A percentile compares a stretch with the other conserved stretches of the same genome.
These are phyloP conservation scores for Cutaneotrichosporon sp. DNA, from an alignment of 1,284 basidiomycete species.

Conservation along the genomic window DNA sequence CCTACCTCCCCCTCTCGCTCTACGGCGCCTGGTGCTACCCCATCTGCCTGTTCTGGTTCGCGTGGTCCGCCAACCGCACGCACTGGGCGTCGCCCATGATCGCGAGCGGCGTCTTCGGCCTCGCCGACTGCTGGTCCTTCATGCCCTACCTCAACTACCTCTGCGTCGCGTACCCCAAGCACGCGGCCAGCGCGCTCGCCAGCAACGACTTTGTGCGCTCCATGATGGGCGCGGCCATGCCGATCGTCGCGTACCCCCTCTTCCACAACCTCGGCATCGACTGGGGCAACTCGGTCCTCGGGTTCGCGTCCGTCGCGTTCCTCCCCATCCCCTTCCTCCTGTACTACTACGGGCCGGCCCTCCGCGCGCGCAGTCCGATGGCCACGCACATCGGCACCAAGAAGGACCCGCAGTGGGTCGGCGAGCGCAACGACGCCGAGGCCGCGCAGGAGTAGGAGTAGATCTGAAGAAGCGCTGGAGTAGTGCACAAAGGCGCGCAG, in stretches of 20 bases:
- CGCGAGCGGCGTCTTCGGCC: conserved; percentile 47
- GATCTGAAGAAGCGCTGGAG: not conserved
- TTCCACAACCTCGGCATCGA: conserved; percentile 51
- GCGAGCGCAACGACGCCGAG: not conserved
- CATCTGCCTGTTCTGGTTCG: conserved; percentile 49
- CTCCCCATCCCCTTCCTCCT: conserved; percentile 45
- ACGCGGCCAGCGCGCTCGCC: conserved; percentile 55
- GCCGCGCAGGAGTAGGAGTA: not conserved
- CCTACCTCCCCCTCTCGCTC: conserved; percentile 41
- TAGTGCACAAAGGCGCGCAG: not conserved
- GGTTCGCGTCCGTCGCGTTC: conserved; percentile 38
- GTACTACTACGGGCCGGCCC: conserved; percentile 55
- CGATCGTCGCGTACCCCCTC: conserved; percentile 45
- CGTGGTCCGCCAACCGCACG: conserved; percentile 48
- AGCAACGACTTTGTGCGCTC: conserved; percentile 54
- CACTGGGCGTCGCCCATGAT: conserved; percentile 46
- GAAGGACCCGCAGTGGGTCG: not conserved
- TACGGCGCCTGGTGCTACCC: conserved; percentile 47
- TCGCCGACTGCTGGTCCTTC: conserved; percentile 26
- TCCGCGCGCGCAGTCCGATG: conserved; percentile 44
- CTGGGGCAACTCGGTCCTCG: conserved; percentile 51
- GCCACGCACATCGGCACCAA: conserved; percentile 13
- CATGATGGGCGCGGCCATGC: conserved; percentile 51
- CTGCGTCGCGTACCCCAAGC: conserved; percentile 66
- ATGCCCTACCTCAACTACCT: conserved; percentile 58